Base-by-base conservation (phyloP, 495 filamentous ascomycete species). In the Elaphomyces granulatus region DNA sequence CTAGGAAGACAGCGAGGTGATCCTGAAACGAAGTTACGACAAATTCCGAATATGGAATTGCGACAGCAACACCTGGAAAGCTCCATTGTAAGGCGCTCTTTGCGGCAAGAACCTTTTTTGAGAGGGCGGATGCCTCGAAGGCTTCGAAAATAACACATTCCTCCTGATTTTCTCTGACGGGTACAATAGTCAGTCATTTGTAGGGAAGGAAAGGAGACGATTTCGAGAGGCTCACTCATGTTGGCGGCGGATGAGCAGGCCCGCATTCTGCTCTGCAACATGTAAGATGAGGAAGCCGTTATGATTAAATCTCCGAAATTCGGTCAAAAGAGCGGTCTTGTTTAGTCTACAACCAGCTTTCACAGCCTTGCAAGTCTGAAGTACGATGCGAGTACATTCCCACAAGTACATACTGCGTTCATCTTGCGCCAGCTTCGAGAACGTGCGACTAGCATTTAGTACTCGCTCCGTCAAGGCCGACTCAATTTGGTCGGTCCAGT, bases 221-320 rank as follows among this genome's bases (percentile, higher is more conserved):
- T n/a, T 15, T 28, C 15, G 10, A 1, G 17, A 15, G 12, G 14
- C 15, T 15, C 1, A 14, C 15, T 14, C 14, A 21, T 17, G 32
- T 37, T 17, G 16, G 63, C 70, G 51, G 30, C 64, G 61, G 20
- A 79, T 54, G 3, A 77, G 45, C 9, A 77, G 38, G 8, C 59
- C 71, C 2, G 74, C 69, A 61, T 78, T 79, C 44, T 78, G 74
- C 34, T 64, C 58, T 3, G 49, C 42, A 15, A 79, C 46, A 49
- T 72, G 51, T 4, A 76, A 32, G 12, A 72, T 61, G 12, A 77
- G 44, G 12, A 54, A 42, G 32, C 50, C 42, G 12, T 51, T 38
- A 1, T 41, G 38, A 10, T 60, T 35, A 3, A 73, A 47, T 0
- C 42, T 34, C 1, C 43, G 15, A 7, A 74, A 49, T n/a, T 52